Evolutionary conservation across 2,329 filamentous ascomycete genomes (phyloP).

Genomic region (Fusarium globosum): DNA sequence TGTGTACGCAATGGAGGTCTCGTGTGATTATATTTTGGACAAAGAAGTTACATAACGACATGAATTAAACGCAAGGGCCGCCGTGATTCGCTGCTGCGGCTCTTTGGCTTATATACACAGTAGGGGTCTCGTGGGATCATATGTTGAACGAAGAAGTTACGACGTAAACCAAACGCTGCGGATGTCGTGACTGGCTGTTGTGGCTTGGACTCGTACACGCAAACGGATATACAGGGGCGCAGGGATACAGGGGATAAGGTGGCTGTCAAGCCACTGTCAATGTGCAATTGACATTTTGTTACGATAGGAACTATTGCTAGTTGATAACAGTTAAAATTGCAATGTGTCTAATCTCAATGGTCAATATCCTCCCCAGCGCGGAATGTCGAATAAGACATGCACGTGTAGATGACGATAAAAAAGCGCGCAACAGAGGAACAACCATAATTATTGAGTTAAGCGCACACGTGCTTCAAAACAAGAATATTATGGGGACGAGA

Average conservation of each 20-base stretch:
- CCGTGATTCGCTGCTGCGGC: too few species aligned
- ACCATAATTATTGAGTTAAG: neutral
- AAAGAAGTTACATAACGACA: too few species aligned
- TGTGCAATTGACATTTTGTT: neutral
- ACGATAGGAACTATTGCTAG: neutral
- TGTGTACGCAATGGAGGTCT: too few species aligned
- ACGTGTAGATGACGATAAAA: conserved; percentile 1
- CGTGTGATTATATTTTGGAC: too few species aligned
- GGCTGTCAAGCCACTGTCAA: neutral
- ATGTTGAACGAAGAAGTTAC: too few species aligned
- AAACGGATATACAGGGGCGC: neutral
- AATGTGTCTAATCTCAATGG: neutral
- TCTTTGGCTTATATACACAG: too few species aligned
- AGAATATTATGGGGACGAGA: neutral
- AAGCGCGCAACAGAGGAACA: neutral
- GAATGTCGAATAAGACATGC: conserved; percentile 4
- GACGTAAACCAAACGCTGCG: too few species aligned
- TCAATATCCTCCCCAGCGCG: neutral
- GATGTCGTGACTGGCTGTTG: neutral
- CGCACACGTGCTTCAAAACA: conserved; percentile 14
- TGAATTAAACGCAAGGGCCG: too few species aligned
- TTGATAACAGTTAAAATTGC: neutral
- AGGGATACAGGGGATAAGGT: neutral
- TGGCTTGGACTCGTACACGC: neutral
- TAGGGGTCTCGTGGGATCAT: too few species aligned